A percentile compares a stretch with the other conserved stretches of the same genome.
Evolutionary conservation across 1,139 yeast species (phyloP).

Genomic region (Yamadazyma atmosphaerica): DNA sequence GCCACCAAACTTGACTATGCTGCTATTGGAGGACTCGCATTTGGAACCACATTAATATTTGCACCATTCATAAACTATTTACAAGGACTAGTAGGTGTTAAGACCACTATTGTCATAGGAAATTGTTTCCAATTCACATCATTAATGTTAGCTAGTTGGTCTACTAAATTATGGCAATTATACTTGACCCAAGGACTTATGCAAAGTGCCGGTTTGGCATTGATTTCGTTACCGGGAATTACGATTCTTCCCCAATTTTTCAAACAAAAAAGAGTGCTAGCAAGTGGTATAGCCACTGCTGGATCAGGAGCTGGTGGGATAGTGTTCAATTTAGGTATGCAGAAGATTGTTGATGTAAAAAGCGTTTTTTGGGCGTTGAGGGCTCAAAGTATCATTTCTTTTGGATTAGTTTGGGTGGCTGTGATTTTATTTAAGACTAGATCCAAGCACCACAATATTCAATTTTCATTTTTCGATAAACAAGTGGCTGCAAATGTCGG

Average conservation of each 20-base stretch:
- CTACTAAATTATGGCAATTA: constrained; percentile 51
- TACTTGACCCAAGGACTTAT: constrained; percentile 53
- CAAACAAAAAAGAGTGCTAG: constrained; percentile 53
- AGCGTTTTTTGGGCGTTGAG: constrained; percentile 38
- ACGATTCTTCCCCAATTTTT: constrained; percentile 55
- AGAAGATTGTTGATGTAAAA: constrained; percentile 26
- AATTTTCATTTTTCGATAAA: constrained; percentile 35
- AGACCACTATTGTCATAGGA: constrained; percentile 39
- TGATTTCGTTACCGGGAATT: constrained; percentile 43
- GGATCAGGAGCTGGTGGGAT: constrained; percentile 70
- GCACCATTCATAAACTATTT: constrained; percentile 42
- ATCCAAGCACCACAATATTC: constrained; percentile 26
- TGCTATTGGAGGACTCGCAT: constrained; percentile 43
- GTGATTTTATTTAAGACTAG: constrained; percentile 25
- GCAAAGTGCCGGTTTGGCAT: constrained; percentile 50
- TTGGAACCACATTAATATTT: constrained; percentile 36
- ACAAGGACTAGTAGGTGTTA: constrained; percentile 42
- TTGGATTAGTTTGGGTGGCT: constrained; percentile 33
- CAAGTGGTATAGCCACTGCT: constrained; percentile 56
- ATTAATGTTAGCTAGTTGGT: constrained; percentile 53
- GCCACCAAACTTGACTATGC: constrained; percentile 45
- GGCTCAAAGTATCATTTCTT: constrained; percentile 36
- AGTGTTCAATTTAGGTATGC: constrained; percentile 41
- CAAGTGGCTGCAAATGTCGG: constrained; percentile 29
- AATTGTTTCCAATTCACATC: constrained; percentile 51